Evolutionary conservation across 768 basidiomycete genomes (phyloP), one percentile per base, ranked within the genome.

Genomic region (Xanthoconium stramineum): DNA sequence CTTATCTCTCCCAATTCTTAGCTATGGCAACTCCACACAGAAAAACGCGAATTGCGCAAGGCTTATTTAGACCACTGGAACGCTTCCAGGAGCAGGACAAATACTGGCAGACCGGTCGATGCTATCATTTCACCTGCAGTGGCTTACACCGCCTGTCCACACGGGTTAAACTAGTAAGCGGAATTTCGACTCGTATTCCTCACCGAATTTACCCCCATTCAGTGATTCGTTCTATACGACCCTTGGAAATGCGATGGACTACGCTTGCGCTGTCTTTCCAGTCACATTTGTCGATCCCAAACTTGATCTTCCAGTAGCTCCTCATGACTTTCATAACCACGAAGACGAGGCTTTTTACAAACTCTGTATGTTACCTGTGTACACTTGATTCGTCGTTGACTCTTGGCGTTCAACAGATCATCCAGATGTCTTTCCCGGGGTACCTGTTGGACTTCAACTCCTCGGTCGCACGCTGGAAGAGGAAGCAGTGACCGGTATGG

Each of bases 101-200:
- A 71, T 7, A 83, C 80, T 0, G 79, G 77, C 11, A 67, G 81
- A 33, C 80, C 81, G 0, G 73, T 83, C 6, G 82, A 83, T 58
- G 80, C 77, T 3, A 75, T 83, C 63, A 78, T 83, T 51, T 73
- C 72, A 10, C 78, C 82, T 15, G 75, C 67, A 0, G 75, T 73
- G 4, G 72, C 77, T 7, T 77, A 74, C 60, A 63, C 75, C 4
- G 75, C 81, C 1, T 70, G 72, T 40, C 81, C 76, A 9, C 80
- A 80, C 52, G 79, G 78, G 3, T 65, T 71, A 45, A 73, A 76
- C 55, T 69, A 61, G 78, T 76, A 47, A 57, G 74, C 67, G 20
- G 17, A 19, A n/a, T 40, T 29, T 14, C 11, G 10, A 36, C 32
- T 36, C 28, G 37, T n/a, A n/a, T n/a, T 58, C 52, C 19, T 28